Conservation (phyloP, 169 alveolate genomes). For the Eimeria tenella region DNA sequence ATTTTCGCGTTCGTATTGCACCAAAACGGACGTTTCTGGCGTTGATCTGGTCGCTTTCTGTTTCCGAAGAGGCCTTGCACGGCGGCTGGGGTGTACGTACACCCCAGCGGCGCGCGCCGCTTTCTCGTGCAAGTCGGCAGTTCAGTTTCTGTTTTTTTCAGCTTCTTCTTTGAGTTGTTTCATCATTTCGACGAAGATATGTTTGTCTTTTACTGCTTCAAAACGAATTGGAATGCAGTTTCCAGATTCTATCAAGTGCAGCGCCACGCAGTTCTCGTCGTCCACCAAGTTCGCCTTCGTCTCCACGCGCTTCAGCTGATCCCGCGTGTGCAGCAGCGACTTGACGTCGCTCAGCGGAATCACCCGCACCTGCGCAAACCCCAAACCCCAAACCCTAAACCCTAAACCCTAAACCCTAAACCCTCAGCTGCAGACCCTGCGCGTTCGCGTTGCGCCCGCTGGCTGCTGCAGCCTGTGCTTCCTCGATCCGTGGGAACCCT, state of each 20-base stretch:
- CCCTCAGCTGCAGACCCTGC: too few species aligned
- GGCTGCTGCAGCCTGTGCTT: not conserved
- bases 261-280: constrained; percentile 82
- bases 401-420: too few species aligned
- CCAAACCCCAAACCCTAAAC: not conserved
- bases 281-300: constrained; percentile 84
- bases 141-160: not conserved
- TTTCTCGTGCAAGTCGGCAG: not conserved
- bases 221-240: constrained; percentile 84
- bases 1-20: too few species aligned
- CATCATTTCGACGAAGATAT: constrained; percentile 65
- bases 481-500: too few species aligned
- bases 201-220: constrained; percentile 79
- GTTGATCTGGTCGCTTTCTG: too few species aligned
- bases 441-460: not conserved
- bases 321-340: constrained; percentile 80
- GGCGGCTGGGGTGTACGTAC: not conserved
- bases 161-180: constrained; percentile 15
- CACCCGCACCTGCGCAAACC: constrained; percentile 65
- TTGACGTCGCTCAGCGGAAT: constrained; percentile 75
- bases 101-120: not conserved
- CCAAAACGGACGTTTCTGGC: too few species aligned
- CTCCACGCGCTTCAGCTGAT: constrained; percentile 83
- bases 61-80: too few species aligned
- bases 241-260: constrained; percentile 83